These are phyloP conservation scores for Rhodotorula sp. DNA, from an alignment of 1,284 basidiomycete genomes.

Conservation along the genomic window DNA sequence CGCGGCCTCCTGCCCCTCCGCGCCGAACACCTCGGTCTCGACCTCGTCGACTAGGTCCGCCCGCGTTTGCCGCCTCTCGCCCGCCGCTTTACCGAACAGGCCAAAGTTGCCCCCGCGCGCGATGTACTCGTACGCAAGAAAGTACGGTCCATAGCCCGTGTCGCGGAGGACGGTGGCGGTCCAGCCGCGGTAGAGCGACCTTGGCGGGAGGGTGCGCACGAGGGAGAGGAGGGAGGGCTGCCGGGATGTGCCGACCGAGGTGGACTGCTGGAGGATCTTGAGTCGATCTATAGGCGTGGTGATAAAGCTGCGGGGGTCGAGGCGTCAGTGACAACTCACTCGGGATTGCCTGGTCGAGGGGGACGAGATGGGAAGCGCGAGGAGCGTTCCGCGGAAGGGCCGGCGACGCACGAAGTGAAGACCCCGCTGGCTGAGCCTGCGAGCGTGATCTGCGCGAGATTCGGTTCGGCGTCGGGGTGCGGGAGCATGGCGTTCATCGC, in stretches of 20 bases:
- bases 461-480: conserved; percentile 53
- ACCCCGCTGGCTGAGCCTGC: conserved; percentile 77
- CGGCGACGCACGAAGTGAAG: conserved; percentile 65
- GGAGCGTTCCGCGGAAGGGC: background rate
- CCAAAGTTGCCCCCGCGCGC: conserved; percentile 54
- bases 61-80: conserved; percentile 23
- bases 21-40: conserved; percentile 49
- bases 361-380: conserved; percentile 1
- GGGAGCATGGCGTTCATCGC: conserved; percentile 64
- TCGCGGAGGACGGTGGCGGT: conserved; percentile 72
- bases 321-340: background rate
- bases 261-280: conserved; percentile 74
- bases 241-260: conserved; percentile 26
- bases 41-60: conserved; percentile 55
- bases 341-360: too few relatives aligned
- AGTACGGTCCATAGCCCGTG: conserved; percentile 78
- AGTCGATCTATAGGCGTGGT: conserved; percentile 80
- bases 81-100: conserved; percentile 27
- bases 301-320: conserved; percentile 59
- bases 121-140: conserved; percentile 76
- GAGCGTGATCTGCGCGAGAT: conserved; percentile 67
- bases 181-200: conserved; percentile 75
- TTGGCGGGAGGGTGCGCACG: conserved; percentile 60
- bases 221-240: conserved; percentile 60
- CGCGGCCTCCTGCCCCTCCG: background rate